These are phyloP conservation scores for Lyophyllum semitale DNA, from an alignment of 768 basidiomycete genomes.

Conservation along the genomic window DNA sequence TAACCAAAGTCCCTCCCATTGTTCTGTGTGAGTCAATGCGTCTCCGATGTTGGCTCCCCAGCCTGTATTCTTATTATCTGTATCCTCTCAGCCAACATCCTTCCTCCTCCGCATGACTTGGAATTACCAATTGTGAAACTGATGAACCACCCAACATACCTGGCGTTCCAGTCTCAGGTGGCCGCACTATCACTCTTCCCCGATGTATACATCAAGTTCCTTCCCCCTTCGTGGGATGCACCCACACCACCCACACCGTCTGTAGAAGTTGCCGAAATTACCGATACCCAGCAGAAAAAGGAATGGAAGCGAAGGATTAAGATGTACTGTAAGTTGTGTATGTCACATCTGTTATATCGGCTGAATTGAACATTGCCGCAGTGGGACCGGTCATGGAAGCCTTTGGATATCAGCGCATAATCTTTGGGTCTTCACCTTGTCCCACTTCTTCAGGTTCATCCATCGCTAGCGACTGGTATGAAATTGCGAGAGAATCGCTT, in stretches of 20 bases:
- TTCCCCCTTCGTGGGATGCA: conserved; percentile 75
- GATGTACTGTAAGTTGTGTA: conserved; percentile 72
- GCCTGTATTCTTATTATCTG: conserved; percentile 9
- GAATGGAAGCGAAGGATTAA: conserved; percentile 78
- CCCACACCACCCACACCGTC: conserved; percentile 52
- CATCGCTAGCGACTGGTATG: conserved; percentile 74
- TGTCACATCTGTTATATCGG: background rate
- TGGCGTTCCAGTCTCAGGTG: conserved; percentile 68
- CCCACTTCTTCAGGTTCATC: conserved; percentile 46
- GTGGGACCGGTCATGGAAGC: conserved; percentile 85
- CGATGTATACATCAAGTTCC: conserved; percentile 70
- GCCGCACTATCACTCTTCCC: conserved; percentile 77
- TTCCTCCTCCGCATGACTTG: conserved; percentile 78
- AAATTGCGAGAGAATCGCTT: conserved; percentile 75
- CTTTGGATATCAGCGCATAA: conserved; percentile 80
- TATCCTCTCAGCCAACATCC: conserved; percentile 59
- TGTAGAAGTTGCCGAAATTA: conserved; percentile 34
- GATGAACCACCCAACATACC: conserved; percentile 76
- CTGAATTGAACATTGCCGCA: conserved; percentile 29
- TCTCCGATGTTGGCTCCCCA: background rate
- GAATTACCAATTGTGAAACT: conserved; percentile 74
- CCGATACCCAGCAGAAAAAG: conserved; percentile 51
- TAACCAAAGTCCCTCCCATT: conserved; percentile 53
- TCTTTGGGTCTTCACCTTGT: conserved; percentile 79
- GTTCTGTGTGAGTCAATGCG: conserved; percentile 58